These are phyloP conservation scores for Chalciporus pseudorubinellus DNA, from an alignment of 768 basidiomycete species.

Conservation along the genomic window DNA sequence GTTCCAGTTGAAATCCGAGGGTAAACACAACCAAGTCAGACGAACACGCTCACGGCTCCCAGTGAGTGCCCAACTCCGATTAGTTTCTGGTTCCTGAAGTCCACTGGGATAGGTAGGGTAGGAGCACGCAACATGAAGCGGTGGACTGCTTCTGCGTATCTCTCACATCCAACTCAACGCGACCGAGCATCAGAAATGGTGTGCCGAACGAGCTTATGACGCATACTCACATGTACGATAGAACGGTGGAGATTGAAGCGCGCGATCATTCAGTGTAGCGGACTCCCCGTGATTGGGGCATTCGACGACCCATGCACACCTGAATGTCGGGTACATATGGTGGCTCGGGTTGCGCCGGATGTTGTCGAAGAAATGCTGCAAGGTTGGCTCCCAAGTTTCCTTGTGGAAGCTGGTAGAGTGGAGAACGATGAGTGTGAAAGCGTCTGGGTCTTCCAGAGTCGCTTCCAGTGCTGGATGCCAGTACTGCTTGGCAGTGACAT, in stretches of 20 bases:
- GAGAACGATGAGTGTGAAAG: constrained; percentile 56
- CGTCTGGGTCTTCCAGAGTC: constrained; percentile 38
- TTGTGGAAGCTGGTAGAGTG: constrained; percentile 76
- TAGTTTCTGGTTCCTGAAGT: constrained; percentile 50
- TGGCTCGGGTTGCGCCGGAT: neutral
- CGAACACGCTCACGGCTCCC: constrained; percentile 63
- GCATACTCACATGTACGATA: constrained; percentile 43
- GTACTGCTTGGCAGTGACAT: constrained; percentile 57
- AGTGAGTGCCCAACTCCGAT: constrained; percentile 70
- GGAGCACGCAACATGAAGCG: constrained; percentile 50
- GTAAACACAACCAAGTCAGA: neutral
- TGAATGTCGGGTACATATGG: constrained; percentile 15
- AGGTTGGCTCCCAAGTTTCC: constrained; percentile 67
- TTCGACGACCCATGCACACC: constrained; percentile 61
- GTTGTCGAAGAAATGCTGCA: constrained; percentile 46
- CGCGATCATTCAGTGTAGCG: constrained; percentile 48
- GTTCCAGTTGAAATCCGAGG: neutral
- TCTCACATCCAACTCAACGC: constrained; percentile 56
- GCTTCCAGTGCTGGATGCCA: constrained; percentile 42
- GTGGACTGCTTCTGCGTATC: constrained; percentile 58
- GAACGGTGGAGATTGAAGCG: constrained; percentile 43
- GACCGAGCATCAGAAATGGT: neutral
- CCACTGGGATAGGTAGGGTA: constrained; percentile 37
- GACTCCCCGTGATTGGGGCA: constrained; percentile 74
- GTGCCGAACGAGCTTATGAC: neutral